Percentiles rank a stretch among this genome's conserved stretches.
phyloP scores from a whole-genome alignment of 768 basidiomycete genomes.

The Fomitopsis serialis region DNA sequence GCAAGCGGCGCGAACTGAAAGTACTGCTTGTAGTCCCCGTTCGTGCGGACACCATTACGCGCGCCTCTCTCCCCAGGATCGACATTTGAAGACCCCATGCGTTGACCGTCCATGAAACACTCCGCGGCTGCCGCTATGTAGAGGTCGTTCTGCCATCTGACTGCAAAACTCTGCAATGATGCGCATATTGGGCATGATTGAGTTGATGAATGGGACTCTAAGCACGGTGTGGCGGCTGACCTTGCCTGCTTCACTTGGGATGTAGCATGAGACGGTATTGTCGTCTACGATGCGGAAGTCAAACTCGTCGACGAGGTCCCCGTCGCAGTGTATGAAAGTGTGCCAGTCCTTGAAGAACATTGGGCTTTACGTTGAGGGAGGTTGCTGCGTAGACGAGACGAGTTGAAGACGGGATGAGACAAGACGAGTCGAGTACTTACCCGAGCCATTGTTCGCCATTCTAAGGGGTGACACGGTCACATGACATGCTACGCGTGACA shows the following conservation, averaged over 20 bases:
- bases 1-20: conserved; percentile 9
- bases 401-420: too few relatives aligned
- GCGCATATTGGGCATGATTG: not conserved
- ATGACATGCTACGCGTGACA: too few relatives aligned
- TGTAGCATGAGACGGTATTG: conserved; percentile 12
- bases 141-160: conserved; percentile 11
- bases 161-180: conserved; percentile 4
- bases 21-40: conserved; percentile 1
- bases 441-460: too few relatives aligned
- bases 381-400: not conserved
- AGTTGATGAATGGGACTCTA: not conserved
- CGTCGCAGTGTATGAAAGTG: conserved; percentile 13
- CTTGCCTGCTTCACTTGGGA: conserved; percentile 11
- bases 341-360: conserved; percentile 8
- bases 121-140: conserved; percentile 7
- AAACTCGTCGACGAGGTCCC: conserved; percentile 6
- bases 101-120: conserved; percentile 11
- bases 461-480: too few relatives aligned
- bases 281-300: conserved; percentile 10
- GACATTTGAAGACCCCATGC: conserved; percentile 8
- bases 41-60: not conserved
- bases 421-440: too few relatives aligned
- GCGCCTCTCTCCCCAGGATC: conserved; percentile 3
- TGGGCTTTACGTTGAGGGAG: not conserved
- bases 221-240: conserved; percentile 1